Percentiles rank a stretch among this genome's conserved stretches.
Evolutionary conservation across 768 basidiomycete genomes (phyloP).

Genomic region (Rhizopogon salebrosus): DNA sequence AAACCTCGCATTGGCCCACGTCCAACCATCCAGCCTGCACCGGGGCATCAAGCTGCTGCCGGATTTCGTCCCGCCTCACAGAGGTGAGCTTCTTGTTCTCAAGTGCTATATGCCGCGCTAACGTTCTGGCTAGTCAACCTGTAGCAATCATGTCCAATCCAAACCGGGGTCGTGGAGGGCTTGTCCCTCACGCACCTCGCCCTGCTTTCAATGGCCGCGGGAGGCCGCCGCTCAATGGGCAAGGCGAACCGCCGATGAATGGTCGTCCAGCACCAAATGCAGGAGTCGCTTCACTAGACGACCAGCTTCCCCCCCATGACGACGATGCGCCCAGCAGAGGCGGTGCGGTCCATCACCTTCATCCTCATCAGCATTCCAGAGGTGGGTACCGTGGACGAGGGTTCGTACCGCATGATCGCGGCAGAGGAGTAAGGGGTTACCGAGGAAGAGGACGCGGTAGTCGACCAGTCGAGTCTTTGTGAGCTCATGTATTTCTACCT

Average conservation of each 20-base stretch:
- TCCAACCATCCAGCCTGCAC: constrained; percentile 50
- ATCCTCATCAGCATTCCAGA: constrained; percentile 8
- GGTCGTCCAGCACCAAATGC: constrained; percentile 5
- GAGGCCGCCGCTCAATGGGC: constrained; percentile 6
- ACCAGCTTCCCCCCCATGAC: constrained; percentile 1
- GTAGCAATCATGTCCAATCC: constrained; percentile 79
- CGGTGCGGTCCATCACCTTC: not conserved
- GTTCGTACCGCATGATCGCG: constrained; percentile 23
- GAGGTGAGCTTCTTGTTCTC: constrained; percentile 17
- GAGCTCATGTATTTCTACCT: not conserved
- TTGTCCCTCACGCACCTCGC: constrained; percentile 7
- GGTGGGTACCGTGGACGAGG: constrained; percentile 31
- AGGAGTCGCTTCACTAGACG: not conserved
- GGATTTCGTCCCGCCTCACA: constrained; percentile 59
- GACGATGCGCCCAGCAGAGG: constrained; percentile 6
- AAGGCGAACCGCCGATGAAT: constrained; percentile 6
- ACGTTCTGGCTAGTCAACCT: constrained; percentile 18
- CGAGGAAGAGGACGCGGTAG: constrained; percentile 29
- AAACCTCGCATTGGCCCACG: constrained; percentile 65
- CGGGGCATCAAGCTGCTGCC: constrained; percentile 49
- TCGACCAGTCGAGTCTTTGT: constrained; percentile 8
- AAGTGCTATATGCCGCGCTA: not conserved
- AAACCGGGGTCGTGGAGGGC: constrained; percentile 38
- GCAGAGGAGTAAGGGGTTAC: constrained; percentile 24
- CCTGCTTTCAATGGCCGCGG: constrained; percentile 6